Conservation (phyloP, 768 basidiomycete species). For the Amanita subjunquillea region DNA sequence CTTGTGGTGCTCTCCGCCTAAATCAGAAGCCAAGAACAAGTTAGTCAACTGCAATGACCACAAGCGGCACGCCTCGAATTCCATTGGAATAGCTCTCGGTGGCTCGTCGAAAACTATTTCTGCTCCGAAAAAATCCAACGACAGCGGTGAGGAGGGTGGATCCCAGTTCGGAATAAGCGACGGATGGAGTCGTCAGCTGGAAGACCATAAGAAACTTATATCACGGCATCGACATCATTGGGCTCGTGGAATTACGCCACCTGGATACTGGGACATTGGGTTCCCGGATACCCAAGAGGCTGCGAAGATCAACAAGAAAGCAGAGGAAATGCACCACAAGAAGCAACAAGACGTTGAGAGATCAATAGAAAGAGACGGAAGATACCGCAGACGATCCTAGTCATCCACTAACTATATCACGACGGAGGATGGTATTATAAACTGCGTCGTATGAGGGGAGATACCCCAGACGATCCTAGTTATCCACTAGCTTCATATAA, state of each 20-base stretch:
- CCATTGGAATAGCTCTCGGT: background rate
- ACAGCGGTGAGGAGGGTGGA: background rate
- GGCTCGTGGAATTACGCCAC: constrained; percentile 66
- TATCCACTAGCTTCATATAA: background rate
- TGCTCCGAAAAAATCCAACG: background rate
- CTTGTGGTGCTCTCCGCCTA: constrained; percentile 60
- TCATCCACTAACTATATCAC: no score
- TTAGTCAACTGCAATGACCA: background rate
- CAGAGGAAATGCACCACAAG: constrained; percentile 59
- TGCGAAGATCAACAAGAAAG: constrained; percentile 61
- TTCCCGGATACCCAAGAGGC: constrained; percentile 84
- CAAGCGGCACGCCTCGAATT: constrained; percentile 1
- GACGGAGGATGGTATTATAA: no score
- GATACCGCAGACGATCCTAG: constrained; percentile 21
- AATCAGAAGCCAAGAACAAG: constrained; percentile 17
- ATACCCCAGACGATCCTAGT: constrained; percentile 20
- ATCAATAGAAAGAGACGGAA: constrained; percentile 42
- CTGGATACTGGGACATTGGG: constrained; percentile 84
- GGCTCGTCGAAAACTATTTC: background rate
- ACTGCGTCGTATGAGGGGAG: constrained; percentile 14
- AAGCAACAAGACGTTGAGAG: constrained; percentile 49
- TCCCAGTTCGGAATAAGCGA: background rate
- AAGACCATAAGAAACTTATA: constrained; percentile 56
- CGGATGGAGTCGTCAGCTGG: constrained; percentile 15
- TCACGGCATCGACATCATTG: constrained; percentile 68